A percentile compares a stretch with the other conserved stretches of the same genome.
Evolutionary conservation across 805 yeast species (phyloP).

Genomic region (Teunomyces barrocoloradensis): DNA sequence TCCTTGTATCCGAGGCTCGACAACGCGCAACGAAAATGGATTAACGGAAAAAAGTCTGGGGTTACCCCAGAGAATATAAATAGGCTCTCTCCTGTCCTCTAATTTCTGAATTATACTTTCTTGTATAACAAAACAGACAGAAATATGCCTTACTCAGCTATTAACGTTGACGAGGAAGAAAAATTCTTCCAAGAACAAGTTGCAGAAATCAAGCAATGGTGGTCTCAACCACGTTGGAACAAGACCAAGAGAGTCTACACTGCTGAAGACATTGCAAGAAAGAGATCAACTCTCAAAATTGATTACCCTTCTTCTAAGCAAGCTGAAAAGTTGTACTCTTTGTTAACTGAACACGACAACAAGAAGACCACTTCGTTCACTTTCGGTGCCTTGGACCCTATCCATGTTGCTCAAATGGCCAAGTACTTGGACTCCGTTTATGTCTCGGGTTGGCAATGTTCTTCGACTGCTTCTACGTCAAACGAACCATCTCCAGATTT

Average conservation of each 20-base stretch:
- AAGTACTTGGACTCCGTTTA: constrained; percentile 89
- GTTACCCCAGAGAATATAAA: constrained; percentile 5
- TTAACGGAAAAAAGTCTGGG: constrained; percentile 9
- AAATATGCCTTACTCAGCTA: constrained; percentile 56
- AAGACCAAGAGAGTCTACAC: constrained; percentile 84
- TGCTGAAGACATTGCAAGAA: constrained; percentile 83
- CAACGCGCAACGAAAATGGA: constrained; percentile 3
- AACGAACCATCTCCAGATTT: constrained; percentile 98
- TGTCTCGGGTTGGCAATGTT: constrained; percentile 98
- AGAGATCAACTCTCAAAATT: constrained; percentile 77
- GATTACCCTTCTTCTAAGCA: constrained; percentile 74
- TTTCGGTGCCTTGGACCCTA: constrained; percentile 94
- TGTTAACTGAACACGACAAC: constrained; percentile 69
- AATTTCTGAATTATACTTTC: background rate
- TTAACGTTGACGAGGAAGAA: constrained; percentile 63
- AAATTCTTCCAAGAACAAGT: constrained; percentile 64
- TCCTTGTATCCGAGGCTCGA: constrained; percentile 7
- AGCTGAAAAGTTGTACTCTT: constrained; percentile 76
- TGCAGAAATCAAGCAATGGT: constrained; percentile 78
- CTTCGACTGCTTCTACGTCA: constrained; percentile 95
- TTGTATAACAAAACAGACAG: background rate
- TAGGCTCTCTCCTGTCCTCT: background rate
- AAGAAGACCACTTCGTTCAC: constrained; percentile 80
- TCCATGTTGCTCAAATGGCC: constrained; percentile 96
- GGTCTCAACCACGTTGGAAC: constrained; percentile 91